Conservation (phyloP, 495 filamentous ascomycete species). For the Aspergillus funiculosus region DNA sequence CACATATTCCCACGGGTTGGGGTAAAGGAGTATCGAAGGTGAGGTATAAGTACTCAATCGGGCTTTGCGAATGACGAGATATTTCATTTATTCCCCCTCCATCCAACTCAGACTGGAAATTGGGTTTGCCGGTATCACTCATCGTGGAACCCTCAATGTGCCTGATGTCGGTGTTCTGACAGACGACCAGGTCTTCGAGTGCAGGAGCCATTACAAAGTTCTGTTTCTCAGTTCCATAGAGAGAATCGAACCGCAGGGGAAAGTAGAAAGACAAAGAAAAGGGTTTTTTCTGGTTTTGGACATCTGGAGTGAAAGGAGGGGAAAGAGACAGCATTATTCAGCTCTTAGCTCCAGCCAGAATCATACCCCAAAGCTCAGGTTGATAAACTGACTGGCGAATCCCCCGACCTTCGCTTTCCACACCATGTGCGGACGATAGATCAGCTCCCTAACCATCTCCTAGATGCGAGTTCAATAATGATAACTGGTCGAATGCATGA, state of each 20-base stretch:
- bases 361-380: slow-evolving; percentile 4
- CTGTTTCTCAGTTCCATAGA: not conserved
- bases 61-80: not conserved
- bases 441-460: too few species aligned
- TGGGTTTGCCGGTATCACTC: not conserved
- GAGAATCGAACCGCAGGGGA: not conserved
- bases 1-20: slow-evolving; percentile 40
- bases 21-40: slow-evolving; percentile 67
- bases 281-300: slow-evolving; percentile 4
- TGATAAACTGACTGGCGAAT: not conserved
- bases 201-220: not conserved
- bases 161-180: slow-evolving; percentile 7
- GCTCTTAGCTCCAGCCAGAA: slow-evolving; percentile 1
- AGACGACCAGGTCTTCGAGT: not conserved
- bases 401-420: slow-evolving; percentile 2
- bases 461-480: too few species aligned
- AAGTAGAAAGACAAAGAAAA: not conserved
- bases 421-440: not conserved
- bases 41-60: slow-evolving; percentile 64
- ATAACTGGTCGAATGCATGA: too few species aligned
- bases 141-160: not conserved
- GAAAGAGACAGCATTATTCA: slow-evolving; percentile 8
- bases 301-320: not conserved
- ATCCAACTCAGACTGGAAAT: not conserved
- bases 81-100: not conserved